These are phyloP conservation scores for Pleurotus djamor DNA, from an alignment of 768 basidiomycete genomes.

Conservation along the genomic window DNA sequence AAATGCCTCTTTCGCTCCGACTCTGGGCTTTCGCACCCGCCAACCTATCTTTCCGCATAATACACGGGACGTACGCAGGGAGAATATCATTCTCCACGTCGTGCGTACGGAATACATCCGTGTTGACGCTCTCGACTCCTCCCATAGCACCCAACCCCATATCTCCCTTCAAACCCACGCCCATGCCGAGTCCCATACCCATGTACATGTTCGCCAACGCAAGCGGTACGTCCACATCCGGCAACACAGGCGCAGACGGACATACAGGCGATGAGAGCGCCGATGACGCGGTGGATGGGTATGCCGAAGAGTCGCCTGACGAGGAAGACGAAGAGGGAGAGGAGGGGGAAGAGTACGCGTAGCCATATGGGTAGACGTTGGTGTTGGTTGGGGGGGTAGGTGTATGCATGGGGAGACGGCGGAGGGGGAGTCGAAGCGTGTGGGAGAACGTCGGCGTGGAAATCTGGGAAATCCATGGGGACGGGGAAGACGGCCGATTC, in stretches of 20 bases:
- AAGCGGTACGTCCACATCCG: background rate
- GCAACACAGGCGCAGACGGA: background rate
- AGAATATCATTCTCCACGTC: background rate
- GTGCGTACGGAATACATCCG: background rate
- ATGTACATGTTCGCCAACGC: background rate
- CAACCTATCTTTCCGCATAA: slow-evolving; percentile 3
- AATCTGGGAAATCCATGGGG: background rate
- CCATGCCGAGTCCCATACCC: too few relatives aligned
- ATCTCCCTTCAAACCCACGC: too few relatives aligned
- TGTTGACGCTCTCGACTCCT: background rate
- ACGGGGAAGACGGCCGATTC: background rate
- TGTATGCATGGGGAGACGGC: too few relatives aligned
- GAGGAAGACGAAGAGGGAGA: slow-evolving; percentile 2
- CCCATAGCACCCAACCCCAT: too few relatives aligned
- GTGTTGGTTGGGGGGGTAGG: too few relatives aligned
- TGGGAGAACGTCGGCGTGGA: background rate
- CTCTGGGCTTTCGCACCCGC: background rate
- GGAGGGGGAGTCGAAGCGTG: background rate
- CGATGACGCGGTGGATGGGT: background rate
- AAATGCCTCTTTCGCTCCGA: slow-evolving; percentile 1
- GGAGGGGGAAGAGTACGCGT: background rate
- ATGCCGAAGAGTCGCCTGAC: background rate
- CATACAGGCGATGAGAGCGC: slow-evolving; percentile 2
- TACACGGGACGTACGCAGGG: slow-evolving; percentile 1
- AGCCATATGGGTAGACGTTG: too few relatives aligned